A percentile compares a stretch with the other conserved stretches of the same genome.
These are phyloP conservation scores for Aspergillus hancockii DNA, from an alignment of 495 filamentous ascomycete genomes.

Conservation along the genomic window DNA sequence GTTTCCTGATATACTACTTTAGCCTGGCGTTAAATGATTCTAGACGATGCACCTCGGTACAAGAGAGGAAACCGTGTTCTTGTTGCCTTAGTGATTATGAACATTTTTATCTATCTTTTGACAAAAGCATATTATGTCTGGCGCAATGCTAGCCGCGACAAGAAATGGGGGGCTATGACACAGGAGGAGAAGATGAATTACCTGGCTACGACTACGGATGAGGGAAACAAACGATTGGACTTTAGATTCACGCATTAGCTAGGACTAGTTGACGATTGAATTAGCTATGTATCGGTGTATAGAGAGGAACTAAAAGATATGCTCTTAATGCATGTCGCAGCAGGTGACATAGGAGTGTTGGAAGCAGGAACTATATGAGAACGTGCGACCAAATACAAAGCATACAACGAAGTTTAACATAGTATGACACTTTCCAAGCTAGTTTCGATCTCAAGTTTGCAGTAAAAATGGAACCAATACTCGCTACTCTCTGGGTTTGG, in stretches of 20 bases:
- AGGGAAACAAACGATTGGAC: constrained; percentile 40
- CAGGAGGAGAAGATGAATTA: constrained; percentile 28
- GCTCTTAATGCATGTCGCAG: too few species aligned
- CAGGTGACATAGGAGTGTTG: too few species aligned
- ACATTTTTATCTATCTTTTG: constrained; percentile 35
- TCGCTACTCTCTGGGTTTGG: too few species aligned
- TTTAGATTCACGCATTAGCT: constrained; percentile 32
- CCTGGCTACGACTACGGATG: constrained; percentile 33
- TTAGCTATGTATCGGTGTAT: too few species aligned
- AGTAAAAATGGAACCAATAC: too few species aligned
- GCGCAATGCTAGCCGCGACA: constrained; percentile 32
- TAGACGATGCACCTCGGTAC: constrained; percentile 56
- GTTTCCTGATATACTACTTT: neutral
- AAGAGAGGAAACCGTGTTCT: constrained; percentile 51
- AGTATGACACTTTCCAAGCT: too few species aligned
- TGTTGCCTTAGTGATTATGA: constrained; percentile 45
- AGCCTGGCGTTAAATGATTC: neutral
- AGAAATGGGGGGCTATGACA: constrained; percentile 21
- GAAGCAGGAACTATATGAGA: too few species aligned
- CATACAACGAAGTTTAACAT: too few species aligned
- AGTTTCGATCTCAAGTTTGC: too few species aligned
- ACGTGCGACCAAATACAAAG: too few species aligned
- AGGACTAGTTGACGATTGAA: too few species aligned
- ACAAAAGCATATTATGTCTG: constrained; percentile 42
- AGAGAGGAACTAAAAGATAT: too few species aligned